Base-by-base conservation (phyloP, 768 basidiomycete species). In the Collybia sp. region DNA sequence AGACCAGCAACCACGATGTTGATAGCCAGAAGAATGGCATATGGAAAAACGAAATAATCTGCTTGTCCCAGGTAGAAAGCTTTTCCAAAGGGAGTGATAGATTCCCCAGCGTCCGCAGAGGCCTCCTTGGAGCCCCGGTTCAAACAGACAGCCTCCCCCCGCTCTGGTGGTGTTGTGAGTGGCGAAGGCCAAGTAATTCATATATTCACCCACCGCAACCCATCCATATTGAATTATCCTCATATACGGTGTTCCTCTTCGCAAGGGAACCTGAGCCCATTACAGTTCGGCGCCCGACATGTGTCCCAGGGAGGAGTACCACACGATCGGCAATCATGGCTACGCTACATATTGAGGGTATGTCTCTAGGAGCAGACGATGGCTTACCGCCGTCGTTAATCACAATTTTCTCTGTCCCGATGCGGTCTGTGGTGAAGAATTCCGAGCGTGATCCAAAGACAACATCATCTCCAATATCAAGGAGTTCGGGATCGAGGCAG, bases 261-360 rank as follows among this genome's bases (percentile, higher is more conserved):
- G 67, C 67, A 18, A 74, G 60, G 2, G 74, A 63, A n/a, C 74
- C 74, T 3, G 74, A 69, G 12, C 72, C 74, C 70, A 74, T 73
- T 12, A 74, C 68, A 12, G 72, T 66, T 20, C 64, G 57, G 20
- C 56, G 46, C 10, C 74, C 71, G 19, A 76, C 59, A 11, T 54
- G 58, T 15, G 66, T 64, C 34, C 69, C 67, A 9, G 74, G 74
- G 16, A 73, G 61, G n/a, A 76, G 60, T 2, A 76, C 65, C 6
- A 70, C 68, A 5, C 72, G 69, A 53, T 76, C 74, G n/a, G 73
- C 73, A 30, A 76, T 68, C 74, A 75, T 76, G 19, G 73, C 72
- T 64, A 42, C 12, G 51, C 13, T 9, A 38, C 36, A 15, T n/a
- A 46, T 40, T 44, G 39, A 30, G 39, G 20, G 19, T 3, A 8